These are phyloP conservation scores for Angomonas deanei DNA, from an alignment of 208 protist species.

Conservation along the genomic window DNA sequence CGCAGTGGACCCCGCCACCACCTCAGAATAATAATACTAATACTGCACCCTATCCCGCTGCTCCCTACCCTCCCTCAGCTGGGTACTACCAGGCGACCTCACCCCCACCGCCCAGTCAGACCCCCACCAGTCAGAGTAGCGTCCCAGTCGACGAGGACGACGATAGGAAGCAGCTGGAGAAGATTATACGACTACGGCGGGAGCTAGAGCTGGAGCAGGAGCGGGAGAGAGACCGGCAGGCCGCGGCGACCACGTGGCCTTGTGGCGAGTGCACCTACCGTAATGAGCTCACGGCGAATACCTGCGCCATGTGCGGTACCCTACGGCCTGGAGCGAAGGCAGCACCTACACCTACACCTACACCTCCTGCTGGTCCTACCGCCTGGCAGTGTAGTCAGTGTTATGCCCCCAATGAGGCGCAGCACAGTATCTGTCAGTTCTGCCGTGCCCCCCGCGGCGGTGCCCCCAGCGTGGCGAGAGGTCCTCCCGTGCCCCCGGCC, in stretches of 20 bases:
- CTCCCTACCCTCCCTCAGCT: neutral
- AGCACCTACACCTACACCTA: conserved; percentile 4
- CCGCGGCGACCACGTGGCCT: conserved; percentile 68
- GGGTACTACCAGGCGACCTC: no score
- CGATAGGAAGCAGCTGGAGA: conserved; percentile 68
- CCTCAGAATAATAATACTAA: conserved; percentile 1
- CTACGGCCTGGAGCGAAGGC: conserved; percentile 9
- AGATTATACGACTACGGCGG: conserved; percentile 74
- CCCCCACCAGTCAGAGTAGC: neutral
- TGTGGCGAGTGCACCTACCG: conserved; percentile 74
- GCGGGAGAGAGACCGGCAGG: conserved; percentile 55
- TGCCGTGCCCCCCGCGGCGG: conserved; percentile 45
- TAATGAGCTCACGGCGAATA: conserved; percentile 35
- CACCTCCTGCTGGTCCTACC: conserved; percentile 18
- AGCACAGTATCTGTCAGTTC: conserved; percentile 41
- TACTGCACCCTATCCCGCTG: neutral
- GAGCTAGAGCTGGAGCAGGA: conserved; percentile 76
- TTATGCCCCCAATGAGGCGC: conserved; percentile 47
- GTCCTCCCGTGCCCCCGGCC: conserved; percentile 13
- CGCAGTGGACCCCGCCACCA: neutral
- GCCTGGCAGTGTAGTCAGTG: conserved; percentile 67
- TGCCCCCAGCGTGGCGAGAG: conserved; percentile 38
- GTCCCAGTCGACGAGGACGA: conserved; percentile 43
- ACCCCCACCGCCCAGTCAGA: no score
- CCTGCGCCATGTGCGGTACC: conserved; percentile 68